A percentile compares a stretch with the other conserved stretches of the same genome.
Conservation (phyloP, 768 basidiomycete genomes). For the Amylocystis lapponica region DNA sequence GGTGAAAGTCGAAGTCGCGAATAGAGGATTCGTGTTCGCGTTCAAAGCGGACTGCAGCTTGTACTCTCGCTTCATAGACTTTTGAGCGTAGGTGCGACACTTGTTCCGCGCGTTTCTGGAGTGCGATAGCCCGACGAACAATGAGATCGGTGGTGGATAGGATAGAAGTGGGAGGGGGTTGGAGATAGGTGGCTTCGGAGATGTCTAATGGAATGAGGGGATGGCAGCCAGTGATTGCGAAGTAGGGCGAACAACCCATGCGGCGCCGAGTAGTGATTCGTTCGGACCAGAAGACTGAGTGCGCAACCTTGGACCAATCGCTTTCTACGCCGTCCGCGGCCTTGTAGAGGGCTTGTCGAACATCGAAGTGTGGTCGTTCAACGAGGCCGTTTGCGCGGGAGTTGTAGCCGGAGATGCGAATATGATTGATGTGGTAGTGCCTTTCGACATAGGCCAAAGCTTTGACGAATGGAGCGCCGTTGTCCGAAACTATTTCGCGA, state of each 20-base stretch:
- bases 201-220: slow-evolving; percentile 19
- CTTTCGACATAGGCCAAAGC: slow-evolving; percentile 18
- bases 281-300: slow-evolving; percentile 33
- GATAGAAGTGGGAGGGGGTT: slow-evolving; percentile 2
- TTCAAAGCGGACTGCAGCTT: slow-evolving; percentile 10
- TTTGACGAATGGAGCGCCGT: slow-evolving; percentile 27
- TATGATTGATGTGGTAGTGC: slow-evolving; percentile 31
- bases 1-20: slow-evolving; percentile 18
- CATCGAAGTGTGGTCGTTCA: slow-evolving; percentile 15
- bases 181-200: slow-evolving; percentile 13
- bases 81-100: background rate
- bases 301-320: slow-evolving; percentile 18
- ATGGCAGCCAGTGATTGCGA: slow-evolving; percentile 13
- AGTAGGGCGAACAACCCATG: slow-evolving; percentile 28
- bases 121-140: slow-evolving; percentile 1
- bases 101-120: slow-evolving; percentile 1
- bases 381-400: slow-evolving; percentile 19
- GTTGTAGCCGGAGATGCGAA: slow-evolving; percentile 23
- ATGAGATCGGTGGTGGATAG: slow-evolving; percentile 6
- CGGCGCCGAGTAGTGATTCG: slow-evolving; percentile 23
- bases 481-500: slow-evolving; percentile 36
- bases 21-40: slow-evolving; percentile 6
- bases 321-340: slow-evolving; percentile 9
- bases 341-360: slow-evolving; percentile 18
- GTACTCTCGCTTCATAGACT: slow-evolving; percentile 3